Percentiles rank a stretch among this genome's conserved stretches.
phyloP scores from a whole-genome alignment of 2,329 filamentous ascomycete genomes.

The Corynespora cassiicola region DNA sequence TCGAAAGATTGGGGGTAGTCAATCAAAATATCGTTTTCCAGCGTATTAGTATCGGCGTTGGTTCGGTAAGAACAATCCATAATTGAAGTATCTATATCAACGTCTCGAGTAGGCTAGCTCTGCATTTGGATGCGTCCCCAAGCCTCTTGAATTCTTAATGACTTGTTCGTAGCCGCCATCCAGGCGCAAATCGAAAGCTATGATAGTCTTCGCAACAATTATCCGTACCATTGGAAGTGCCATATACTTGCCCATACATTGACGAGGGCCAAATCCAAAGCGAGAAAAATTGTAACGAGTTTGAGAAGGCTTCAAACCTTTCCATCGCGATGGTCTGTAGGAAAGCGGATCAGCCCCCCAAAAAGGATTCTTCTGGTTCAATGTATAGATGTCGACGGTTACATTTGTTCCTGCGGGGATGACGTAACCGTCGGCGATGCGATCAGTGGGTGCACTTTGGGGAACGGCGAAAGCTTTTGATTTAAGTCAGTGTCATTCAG shows the following conservation, averaged over 20 bases:
- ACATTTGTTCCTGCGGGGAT: slow-evolving; percentile 48
- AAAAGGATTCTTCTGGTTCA: slow-evolving; percentile 48
- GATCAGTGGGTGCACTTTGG: slow-evolving; percentile 45
- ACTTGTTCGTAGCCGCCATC: too few species aligned
- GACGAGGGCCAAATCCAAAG: slow-evolving; percentile 53
- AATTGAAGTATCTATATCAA: too few species aligned
- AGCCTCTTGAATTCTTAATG: too few species aligned
- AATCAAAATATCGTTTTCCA: too few species aligned
- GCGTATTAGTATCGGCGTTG: too few species aligned
- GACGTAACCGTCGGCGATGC: slow-evolving; percentile 17
- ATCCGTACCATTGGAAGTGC: slow-evolving; percentile 33
- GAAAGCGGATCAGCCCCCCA: slow-evolving; percentile 48
- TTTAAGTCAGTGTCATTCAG: not conserved
- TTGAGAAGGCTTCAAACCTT: slow-evolving; percentile 9
- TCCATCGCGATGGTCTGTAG: slow-evolving; percentile 41
- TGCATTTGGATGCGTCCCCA: too few species aligned
- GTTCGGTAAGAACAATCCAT: too few species aligned
- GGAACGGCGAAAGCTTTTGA: slow-evolving; percentile 47
- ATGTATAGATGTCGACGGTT: slow-evolving; percentile 51
- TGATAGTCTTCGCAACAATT: too few species aligned
- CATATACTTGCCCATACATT: slow-evolving; percentile 52
- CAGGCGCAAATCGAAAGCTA: too few species aligned
- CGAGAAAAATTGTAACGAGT: slow-evolving; percentile 50
- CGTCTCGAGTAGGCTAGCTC: too few species aligned
- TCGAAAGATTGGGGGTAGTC: too few species aligned